These are phyloP conservation scores for Xerocomellus amylosporus DNA, from an alignment of 768 basidiomycete genomes.

Conservation along the genomic window DNA sequence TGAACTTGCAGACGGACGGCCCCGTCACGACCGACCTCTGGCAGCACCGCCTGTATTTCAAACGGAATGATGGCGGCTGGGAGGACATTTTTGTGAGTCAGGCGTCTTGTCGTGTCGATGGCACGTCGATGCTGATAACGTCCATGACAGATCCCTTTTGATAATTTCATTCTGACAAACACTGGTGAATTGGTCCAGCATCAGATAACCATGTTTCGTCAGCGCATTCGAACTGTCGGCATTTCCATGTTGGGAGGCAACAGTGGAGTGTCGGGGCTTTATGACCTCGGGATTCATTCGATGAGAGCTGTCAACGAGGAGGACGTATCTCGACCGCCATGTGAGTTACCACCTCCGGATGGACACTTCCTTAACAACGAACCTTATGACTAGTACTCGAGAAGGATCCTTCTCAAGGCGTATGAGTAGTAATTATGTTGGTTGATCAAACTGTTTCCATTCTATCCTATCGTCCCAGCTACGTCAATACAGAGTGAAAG, in stretches of 20 bases:
- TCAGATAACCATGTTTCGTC: conserved; percentile 73
- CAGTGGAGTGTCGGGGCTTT: conserved; percentile 67
- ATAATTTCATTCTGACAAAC: conserved; percentile 71
- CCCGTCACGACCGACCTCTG: conserved; percentile 82
- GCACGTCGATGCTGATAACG: conserved; percentile 2
- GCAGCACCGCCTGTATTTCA: conserved; percentile 89
- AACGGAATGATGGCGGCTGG: conserved; percentile 64
- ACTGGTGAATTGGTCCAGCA: conserved; percentile 64
- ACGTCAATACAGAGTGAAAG: conserved; percentile 3
- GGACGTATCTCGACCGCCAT: conserved; percentile 40
- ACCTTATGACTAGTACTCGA: conserved; percentile 18
- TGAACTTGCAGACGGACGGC: conserved; percentile 90
- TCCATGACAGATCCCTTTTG: conserved; percentile 69
- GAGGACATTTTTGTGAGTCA: conserved; percentile 75
- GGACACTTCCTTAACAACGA: neutral
- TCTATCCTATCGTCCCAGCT: neutral
- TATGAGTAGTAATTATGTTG: conserved; percentile 12
- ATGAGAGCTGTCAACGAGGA: conserved; percentile 81
- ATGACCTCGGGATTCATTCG: conserved; percentile 79
- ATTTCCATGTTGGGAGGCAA: conserved; percentile 87
- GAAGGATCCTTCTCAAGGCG: conserved; percentile 25
- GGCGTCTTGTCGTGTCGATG: neutral
- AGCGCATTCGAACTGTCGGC: conserved; percentile 76
- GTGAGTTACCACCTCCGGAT: conserved; percentile 22
- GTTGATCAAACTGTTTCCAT: neutral